Evolutionary conservation across 768 basidiomycete species (phyloP).

Genomic region (Rhizopogon vinicolor): DNA sequence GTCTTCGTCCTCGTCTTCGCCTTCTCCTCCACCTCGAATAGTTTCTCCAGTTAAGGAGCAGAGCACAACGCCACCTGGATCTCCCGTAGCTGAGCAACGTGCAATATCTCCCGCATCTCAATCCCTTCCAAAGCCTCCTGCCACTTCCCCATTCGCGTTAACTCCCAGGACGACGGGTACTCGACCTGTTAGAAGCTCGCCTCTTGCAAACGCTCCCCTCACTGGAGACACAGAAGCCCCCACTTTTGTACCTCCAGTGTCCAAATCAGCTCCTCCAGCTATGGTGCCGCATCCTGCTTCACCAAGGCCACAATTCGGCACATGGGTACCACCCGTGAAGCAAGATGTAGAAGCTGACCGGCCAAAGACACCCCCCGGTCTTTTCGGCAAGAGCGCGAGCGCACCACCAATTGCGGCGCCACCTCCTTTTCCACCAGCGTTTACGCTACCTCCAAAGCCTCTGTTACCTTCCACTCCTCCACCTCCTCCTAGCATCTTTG

Average conservation of each 20-base stretch:
- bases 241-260: constrained; percentile 7
- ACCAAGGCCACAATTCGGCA: constrained; percentile 35
- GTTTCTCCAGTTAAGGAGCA: constrained; percentile 31
- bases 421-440: constrained; percentile 5
- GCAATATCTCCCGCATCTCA: constrained; percentile 9
- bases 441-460: constrained; percentile 4
- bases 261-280: constrained; percentile 16
- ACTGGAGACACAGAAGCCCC: constrained; percentile 37
- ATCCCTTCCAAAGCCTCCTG: constrained; percentile 14
- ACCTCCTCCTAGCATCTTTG: background rate
- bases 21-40: constrained; percentile 26
- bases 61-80: constrained; percentile 62
- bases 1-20: background rate
- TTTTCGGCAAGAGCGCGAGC: constrained; percentile 29
- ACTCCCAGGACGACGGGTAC: constrained; percentile 53
- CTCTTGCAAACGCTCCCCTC: constrained; percentile 54
- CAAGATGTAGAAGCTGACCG: constrained; percentile 24
- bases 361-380: constrained; percentile 45
- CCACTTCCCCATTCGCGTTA: constrained; percentile 36
- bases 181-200: constrained; percentile 72
- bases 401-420: constrained; percentile 7
- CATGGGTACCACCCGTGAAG: constrained; percentile 19
- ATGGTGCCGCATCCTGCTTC: constrained; percentile 34
- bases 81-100: constrained; percentile 44
- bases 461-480: constrained; percentile 1